Evolutionary conservation across 1,284 basidiomycete species (phyloP), one percentile per base, ranked within the genome.

Genomic region (Phenoliferia sp.): DNA sequence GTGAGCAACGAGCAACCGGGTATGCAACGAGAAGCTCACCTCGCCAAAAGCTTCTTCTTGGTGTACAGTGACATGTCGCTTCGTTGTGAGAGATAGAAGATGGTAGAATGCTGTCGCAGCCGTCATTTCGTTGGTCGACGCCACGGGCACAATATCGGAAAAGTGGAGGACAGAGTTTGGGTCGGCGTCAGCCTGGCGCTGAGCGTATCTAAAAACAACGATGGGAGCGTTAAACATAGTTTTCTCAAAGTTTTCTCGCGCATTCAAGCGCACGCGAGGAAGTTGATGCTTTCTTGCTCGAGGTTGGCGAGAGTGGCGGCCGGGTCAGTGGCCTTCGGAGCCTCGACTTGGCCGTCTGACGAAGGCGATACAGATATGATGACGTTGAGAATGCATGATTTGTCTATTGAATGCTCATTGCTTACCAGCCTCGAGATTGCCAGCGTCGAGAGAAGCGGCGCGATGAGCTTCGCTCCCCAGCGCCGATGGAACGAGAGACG

Each of bases 41-140:
- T 77, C 74, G 2, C 73, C 74, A 58, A 76, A 79, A 5, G 77
- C 50, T 54, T 76, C 73, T 0, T 72, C 66, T 68, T 79, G 78
- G 28, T 68, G 57, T 6, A 78, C 74, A 28, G 59, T 68, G 22
- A 79, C 33, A 6, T 61, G 62, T 0, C 69, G 66, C 26, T 67
- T 69, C 28, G 64, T 76, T 0, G 75, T 71, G 1, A 79, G 63
- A 3, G 70, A 66, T 26, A 79, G 66, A 3, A 75, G 65, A 52
- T 79, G 77, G 59, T 78, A 78, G 59, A 79, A 72, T 4, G 76
- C 78, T 50, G 74, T 71, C 17, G 78, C 77, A 5, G 78, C 78
- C 3, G 77, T 74, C 0, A 61, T 62, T 3, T 74, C 69, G 16
- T 67, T 70, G 19, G 74, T 76, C 19, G 65, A 63, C 0, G 71